Evolutionary conservation across 1,284 basidiomycete species (phyloP).

Genomic region (Boletus holoroseus): DNA sequence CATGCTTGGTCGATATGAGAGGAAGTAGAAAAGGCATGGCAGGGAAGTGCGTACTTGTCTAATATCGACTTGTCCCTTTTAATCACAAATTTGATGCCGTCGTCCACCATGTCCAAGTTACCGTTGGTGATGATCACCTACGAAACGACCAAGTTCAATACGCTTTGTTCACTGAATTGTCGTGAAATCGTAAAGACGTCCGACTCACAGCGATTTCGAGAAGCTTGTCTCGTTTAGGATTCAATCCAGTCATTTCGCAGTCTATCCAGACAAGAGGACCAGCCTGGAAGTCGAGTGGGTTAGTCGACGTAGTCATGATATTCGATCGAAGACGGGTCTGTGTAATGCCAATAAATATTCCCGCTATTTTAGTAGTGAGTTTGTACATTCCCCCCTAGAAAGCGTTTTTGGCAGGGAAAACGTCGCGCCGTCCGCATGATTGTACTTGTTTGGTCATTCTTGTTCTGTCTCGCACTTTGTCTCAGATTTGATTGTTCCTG

Average conservation of each 20-base stretch:
- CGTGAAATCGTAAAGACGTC: neutral
- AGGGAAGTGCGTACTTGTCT: constrained; percentile 39
- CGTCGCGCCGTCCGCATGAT: too few relatives aligned
- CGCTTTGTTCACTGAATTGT: neutral
- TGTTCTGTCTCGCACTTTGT: too few relatives aligned
- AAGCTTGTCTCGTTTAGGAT: constrained; percentile 30
- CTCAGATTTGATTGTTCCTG: too few relatives aligned
- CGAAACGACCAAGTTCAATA: neutral
- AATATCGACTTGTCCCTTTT: constrained; percentile 41
- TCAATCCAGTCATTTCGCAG: constrained; percentile 80
- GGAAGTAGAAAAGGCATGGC: neutral
- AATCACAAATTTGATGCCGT: constrained; percentile 70
- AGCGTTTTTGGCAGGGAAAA: too few relatives aligned
- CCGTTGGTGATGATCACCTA: constrained; percentile 81
- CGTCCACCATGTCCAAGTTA: constrained; percentile 66
- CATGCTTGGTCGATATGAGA: constrained; percentile 1
- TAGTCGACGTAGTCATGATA: constrained; percentile 8
- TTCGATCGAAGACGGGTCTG: neutral
- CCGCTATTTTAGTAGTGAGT: too few relatives aligned
- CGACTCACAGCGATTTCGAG: constrained; percentile 65
- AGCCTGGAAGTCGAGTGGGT: constrained; percentile 27
- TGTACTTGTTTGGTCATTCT: too few relatives aligned
- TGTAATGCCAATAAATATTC: neutral
- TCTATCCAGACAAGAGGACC: constrained; percentile 86
- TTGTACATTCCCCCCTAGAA: too few relatives aligned